Base-by-base conservation (phyloP, 2,329 filamentous ascomycete species). In the Penicillium sp. region DNA sequence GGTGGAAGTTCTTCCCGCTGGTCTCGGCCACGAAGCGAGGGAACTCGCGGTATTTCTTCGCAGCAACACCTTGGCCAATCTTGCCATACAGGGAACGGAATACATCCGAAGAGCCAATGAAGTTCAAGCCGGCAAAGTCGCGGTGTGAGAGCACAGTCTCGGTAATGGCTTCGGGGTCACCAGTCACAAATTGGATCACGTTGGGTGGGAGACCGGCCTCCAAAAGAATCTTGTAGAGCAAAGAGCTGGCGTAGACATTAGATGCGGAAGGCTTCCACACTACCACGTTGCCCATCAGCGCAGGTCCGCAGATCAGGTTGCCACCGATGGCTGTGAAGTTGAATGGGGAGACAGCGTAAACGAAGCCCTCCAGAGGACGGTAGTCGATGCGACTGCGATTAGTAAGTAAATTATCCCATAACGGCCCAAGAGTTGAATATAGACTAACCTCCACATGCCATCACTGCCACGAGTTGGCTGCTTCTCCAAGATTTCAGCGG, bases 271-370 rank as follows among this genome's bases (percentile, higher is more conserved):
- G 92, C 80, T 97, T 97, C 92, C 92, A 97, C 37, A 97, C 78
- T 4, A 96, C 91, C 1, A 97, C 93, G 73, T 97, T 97, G 55
- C 92, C 93, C 80, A 97, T 86, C 45, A 97, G 78, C 0, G 91
- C 91, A 6, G 93, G 92, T 0, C 88, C 87, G 29, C 85, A 87
- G 15, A 89, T 84, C 39, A 97, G 80, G 75, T 96, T 96, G 49
- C 88, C 92, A 15, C 86, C 91, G 64, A 97, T 93, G 60, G 92
- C 92, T 13, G 92, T 97, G 78, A 97, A 97, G 80, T 97, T 97
- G 82, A 97, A 97, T 23, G 92, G 92, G 52, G 87, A 91, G 64
- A 97, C 85, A 34, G 92, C 91, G 72, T 96, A 97, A 56, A 97
- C 90, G 72, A 97, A 97, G 18, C 92, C 92, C 74, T 97, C 92